Conservation (phyloP, 2,329 filamentous ascomycete genomes). For the Botrytis deweyae region DNA sequence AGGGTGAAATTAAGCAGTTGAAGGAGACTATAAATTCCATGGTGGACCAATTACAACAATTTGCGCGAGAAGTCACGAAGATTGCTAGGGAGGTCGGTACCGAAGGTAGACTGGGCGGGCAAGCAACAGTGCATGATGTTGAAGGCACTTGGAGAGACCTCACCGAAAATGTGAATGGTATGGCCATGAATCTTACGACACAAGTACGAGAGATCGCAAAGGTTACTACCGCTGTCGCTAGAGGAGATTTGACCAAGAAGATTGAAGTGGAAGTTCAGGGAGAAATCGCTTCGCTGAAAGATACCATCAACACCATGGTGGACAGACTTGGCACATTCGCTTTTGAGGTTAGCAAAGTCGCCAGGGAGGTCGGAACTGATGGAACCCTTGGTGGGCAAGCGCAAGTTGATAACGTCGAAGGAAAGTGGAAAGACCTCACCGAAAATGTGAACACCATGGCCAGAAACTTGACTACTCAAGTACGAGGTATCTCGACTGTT, state of each 20-base stretch:
- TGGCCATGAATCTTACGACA: conserved; percentile 97
- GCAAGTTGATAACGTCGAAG: conserved; percentile 89
- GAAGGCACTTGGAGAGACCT: conserved; percentile 97
- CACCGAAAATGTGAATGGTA: conserved; percentile 94
- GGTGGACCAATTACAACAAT: conserved; percentile 96
- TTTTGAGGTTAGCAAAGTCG: conserved; percentile 93
- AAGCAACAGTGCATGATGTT: conserved; percentile 93
- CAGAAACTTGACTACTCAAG: conserved; percentile 67
- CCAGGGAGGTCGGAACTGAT: conserved; percentile 93
- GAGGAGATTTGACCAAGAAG: conserved; percentile 92
- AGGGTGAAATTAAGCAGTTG: conserved; percentile 88
- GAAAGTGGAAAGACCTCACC: conserved; percentile 97
- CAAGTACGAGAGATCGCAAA: conserved; percentile 97
- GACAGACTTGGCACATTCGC: conserved; percentile 95
- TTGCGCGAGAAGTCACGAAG: conserved; percentile 94
- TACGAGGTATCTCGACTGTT: conserved; percentile 89
- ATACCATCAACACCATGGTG: conserved; percentile 99
- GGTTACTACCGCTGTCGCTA: conserved; percentile 92
- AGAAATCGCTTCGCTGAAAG: conserved; percentile 93
- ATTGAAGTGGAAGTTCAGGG: conserved; percentile 91
- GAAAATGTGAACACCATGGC: conserved; percentile 82
- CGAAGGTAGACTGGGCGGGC: conserved; percentile 88
- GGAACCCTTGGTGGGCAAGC: conserved; percentile 92
- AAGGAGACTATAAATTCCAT: conserved; percentile 99
- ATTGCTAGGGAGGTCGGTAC: conserved; percentile 96